Conservation (phyloP, 2,329 filamentous ascomycete genomes). For the Hymenoscyphus scutula region DNA sequence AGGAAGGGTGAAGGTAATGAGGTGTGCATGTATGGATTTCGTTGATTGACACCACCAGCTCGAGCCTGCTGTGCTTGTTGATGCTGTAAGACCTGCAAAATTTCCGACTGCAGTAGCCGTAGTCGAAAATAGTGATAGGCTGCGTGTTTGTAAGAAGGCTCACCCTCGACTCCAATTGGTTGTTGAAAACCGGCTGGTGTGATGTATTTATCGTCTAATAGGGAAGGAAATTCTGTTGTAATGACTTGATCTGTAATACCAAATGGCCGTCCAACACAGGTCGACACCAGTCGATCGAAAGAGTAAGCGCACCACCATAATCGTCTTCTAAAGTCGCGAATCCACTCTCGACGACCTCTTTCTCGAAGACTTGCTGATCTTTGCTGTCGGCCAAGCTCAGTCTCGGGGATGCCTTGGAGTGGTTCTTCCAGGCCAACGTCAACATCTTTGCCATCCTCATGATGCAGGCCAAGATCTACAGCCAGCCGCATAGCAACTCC, state of each 20-base stretch:
- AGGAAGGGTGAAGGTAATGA: constrained; percentile 83
- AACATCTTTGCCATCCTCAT: constrained; percentile 75
- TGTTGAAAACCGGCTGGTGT: constrained; percentile 72
- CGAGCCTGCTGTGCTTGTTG: constrained; percentile 82
- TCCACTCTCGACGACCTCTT: constrained; percentile 72
- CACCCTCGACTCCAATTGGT: constrained; percentile 49
- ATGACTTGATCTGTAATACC: constrained; percentile 95
- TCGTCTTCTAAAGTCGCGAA: constrained; percentile 79
- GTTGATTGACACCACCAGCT: constrained; percentile 58
- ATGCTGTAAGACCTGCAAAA: constrained; percentile 88
- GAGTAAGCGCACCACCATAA: constrained; percentile 98
- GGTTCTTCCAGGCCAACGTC: constrained; percentile 55
- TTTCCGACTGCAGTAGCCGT: constrained; percentile 87
- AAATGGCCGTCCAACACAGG: constrained; percentile 89
- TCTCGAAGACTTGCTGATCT: constrained; percentile 43
- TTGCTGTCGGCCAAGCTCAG: constrained; percentile 35
- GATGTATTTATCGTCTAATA: constrained; percentile 85
- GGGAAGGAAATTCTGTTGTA: constrained; percentile 89
- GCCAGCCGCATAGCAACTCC: constrained; percentile 88
- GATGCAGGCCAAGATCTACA: constrained; percentile 87
- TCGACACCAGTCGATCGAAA: constrained; percentile 89
- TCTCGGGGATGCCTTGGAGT: constrained; percentile 31
- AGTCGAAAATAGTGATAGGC: constrained; percentile 91
- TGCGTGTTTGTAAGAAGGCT: constrained; percentile 84
- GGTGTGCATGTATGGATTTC: constrained; percentile 73